Percentiles rank a stretch among this genome's conserved stretches.
Evolutionary conservation across 2,329 filamentous ascomycete species (phyloP).

Genomic region (Fusarium sp.): DNA sequence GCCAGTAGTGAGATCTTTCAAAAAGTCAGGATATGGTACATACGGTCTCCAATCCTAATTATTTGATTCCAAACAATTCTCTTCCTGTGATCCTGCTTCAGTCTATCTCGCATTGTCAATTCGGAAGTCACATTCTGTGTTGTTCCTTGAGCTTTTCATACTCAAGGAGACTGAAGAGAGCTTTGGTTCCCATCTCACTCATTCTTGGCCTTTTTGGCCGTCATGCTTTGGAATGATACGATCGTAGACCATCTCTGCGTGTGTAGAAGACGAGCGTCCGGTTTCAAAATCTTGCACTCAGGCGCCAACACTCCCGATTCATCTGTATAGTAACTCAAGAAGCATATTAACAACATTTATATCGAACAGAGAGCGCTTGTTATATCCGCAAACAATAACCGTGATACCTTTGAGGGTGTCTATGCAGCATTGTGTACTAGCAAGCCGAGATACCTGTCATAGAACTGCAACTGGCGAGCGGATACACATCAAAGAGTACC

Average conservation of each 20-base stretch:
- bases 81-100: neutral
- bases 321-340: neutral
- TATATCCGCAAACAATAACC: neutral
- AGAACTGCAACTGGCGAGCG: neutral
- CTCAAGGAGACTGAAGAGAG: neutral
- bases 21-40: too few species aligned
- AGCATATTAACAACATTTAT: neutral
- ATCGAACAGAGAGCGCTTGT: neutral
- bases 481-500: neutral
- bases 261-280: neutral
- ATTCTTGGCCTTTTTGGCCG: neutral
- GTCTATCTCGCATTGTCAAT: neutral
- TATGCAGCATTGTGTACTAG: neutral
- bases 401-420: neutral
- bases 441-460: neutral
- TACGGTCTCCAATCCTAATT: too few species aligned
- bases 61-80: neutral
- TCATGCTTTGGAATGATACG: neutral
- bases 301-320: neutral
- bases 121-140: neutral
- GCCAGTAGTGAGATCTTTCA: too few species aligned
- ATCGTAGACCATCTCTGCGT: neutral
- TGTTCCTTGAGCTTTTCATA: neutral
- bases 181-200: rapidly evolving
- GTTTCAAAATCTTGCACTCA: neutral